A percentile compares a stretch with the other conserved stretches of the same genome.
phyloP scores from a whole-genome alignment of 495 filamentous ascomycete species.

The Podospora comata region DNA sequence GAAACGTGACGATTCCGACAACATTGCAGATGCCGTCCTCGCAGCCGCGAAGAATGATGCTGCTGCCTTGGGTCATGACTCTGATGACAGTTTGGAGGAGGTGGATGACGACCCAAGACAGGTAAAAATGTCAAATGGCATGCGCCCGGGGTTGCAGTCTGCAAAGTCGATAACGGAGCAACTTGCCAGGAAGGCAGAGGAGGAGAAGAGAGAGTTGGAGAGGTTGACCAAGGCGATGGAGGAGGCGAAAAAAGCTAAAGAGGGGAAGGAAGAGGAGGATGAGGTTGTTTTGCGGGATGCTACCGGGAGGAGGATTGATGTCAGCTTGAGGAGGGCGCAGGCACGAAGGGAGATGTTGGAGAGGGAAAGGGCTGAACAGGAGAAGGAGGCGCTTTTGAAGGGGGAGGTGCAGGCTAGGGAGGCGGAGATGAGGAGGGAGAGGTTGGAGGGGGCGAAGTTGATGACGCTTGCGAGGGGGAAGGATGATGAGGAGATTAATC shows the following conservation, averaged over 20 bases:
- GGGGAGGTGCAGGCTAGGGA: slow-evolving; percentile 75
- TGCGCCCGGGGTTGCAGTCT: slow-evolving; percentile 79
- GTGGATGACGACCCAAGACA: background rate
- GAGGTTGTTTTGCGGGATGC: slow-evolving; percentile 95
- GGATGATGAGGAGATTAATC: slow-evolving; percentile 82
- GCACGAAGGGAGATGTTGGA: slow-evolving; percentile 70
- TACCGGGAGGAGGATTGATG: slow-evolving; percentile 84
- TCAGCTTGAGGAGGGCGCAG: slow-evolving; percentile 85
- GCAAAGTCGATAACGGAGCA: slow-evolving; percentile 76
- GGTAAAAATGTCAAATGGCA: slow-evolving; percentile 75
- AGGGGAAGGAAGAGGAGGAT: slow-evolving; percentile 37
- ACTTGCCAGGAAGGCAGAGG: slow-evolving; percentile 52
- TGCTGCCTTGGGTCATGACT: slow-evolving; percentile 49
- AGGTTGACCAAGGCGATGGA: background rate
- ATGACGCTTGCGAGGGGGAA: slow-evolving; percentile 75
- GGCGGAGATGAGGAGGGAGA: slow-evolving; percentile 53
- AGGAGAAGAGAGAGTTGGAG: slow-evolving; percentile 42
- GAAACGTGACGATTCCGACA: slow-evolving; percentile 42
- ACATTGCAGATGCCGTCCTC: slow-evolving; percentile 79
- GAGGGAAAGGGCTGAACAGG: slow-evolving; percentile 59
- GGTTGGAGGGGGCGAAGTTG: slow-evolving; percentile 70
- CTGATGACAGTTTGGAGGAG: slow-evolving; percentile 7
- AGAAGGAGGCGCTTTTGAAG: slow-evolving; percentile 61
- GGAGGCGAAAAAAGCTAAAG: no score
- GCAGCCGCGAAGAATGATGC: slow-evolving; percentile 67